Evolutionary conservation across 2,329 filamentous ascomycete genomes (phyloP), one percentile per base, ranked within the genome.

Genomic region (Aspergillus caelatus): DNA sequence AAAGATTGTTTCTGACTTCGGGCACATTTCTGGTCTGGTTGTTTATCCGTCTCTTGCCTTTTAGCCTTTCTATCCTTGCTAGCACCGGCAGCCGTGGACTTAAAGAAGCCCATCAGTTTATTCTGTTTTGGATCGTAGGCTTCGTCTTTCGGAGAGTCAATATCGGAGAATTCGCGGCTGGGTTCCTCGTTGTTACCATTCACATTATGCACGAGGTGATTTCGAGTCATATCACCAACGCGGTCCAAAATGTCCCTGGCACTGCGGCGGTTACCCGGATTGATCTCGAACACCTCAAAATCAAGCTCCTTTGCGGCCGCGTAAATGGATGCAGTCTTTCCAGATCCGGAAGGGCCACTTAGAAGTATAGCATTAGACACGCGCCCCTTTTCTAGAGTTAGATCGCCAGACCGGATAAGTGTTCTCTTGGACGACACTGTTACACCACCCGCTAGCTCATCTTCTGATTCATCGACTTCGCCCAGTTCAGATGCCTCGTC

Each of bases 261-360:
- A 72, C 88, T 96, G 65, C 95, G 86, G 57, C 94, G 88, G 68
- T 88, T 92, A 64, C 92, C 88, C 0, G 94, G 82, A 72, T 96
- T 96, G 74, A 99, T 93, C 77, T 99, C 95, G 69, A 99, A 99
- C 1, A 99, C 86, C 72, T 97, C 94, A 72, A 96, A 98, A 1
- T 87, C 93, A 19, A 98, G 84, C 78, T 99, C 94, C 72, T 92
- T 94, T 5, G 95, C 94, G 48, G 94, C 91, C 4, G 95, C 95
- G 76, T 96, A 94, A 0, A 97, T 91, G 1, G 93, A 89, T 7
- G 96, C 94, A 14, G 94, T 96, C 80, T 99, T 99, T 3, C 95
- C 96, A 74, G 91, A 94, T 0, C 95, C 95, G 68, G 91, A 85
- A 3, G 94, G 93, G 0, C 95, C 95, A 72, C 93, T 97, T 36